phyloP scores from a whole-genome alignment of 2,329 filamentous ascomycete species.

The Pyrenophora graminea region DNA sequence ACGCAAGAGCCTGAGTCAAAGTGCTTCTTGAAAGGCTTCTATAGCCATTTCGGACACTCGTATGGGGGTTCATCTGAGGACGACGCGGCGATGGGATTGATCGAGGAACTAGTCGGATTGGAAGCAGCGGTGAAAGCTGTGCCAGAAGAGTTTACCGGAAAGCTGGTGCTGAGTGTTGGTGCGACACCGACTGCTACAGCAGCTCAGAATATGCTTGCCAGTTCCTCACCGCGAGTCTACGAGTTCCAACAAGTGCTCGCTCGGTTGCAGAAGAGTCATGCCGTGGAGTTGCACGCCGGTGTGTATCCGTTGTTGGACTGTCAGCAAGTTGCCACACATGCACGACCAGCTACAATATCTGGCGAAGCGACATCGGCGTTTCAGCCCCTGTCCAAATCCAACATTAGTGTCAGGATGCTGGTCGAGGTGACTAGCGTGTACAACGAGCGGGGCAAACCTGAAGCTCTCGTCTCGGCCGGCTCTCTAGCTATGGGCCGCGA shows the following conservation, averaged over 20 bases:
- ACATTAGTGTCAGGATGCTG: conserved; percentile 70
- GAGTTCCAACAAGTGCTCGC: conserved; percentile 50
- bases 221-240: conserved; percentile 42
- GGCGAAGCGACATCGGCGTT: conserved; percentile 19
- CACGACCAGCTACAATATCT: conserved; percentile 48
- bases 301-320: conserved; percentile 77
- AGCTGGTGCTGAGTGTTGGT: conserved; percentile 68
- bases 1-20: conserved; percentile 17
- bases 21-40: conserved; percentile 64
- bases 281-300: conserved; percentile 73
- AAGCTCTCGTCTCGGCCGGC: conserved; percentile 72
- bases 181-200: conserved; percentile 75
- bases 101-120: conserved; percentile 63
- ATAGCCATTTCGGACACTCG: conserved; percentile 74
- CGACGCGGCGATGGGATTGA: conserved; percentile 64
- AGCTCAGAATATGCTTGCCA: conserved; percentile 61
- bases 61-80: conserved; percentile 62
- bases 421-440: conserved; percentile 74
- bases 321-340: conserved; percentile 76
- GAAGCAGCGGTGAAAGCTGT: conserved; percentile 52
- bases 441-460: conserved; percentile 51
- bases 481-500: conserved; percentile 73
- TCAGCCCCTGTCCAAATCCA: conserved; percentile 53
- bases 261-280: conserved; percentile 36
- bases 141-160: conserved; percentile 33